Evolutionary conservation across 176 grass and related monocot genomes (phyloP), one percentile per base, ranked within the genome.

Genomic region (Avena eriantha): DNA sequence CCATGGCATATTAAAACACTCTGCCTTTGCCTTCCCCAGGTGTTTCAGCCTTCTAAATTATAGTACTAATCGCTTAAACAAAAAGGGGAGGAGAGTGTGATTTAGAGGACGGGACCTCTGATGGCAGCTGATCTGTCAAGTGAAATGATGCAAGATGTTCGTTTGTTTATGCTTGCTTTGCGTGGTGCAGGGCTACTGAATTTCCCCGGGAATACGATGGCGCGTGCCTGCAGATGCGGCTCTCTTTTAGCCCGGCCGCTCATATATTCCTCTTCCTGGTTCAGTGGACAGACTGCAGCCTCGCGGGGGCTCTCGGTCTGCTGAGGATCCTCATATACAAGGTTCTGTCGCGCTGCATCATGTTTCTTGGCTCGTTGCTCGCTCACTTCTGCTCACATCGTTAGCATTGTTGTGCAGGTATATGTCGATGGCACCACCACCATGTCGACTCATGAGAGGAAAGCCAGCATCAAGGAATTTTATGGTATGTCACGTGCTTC

Each of bases 341-440:
- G 90, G 95, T 94, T 69, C 22, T 48, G 47, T 83, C 50, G 18
- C 18, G 19, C 69, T 17, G 15, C 69, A 7, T 8, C 68, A 2
- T 23, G 8, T 9, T 51, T 77, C 13, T 65, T 84, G 31, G 22
- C 59, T 77, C 14, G 19, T 33, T 45, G 23, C 63, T 65, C 21
- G n/a, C 55, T 66, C 26, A 7, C 22, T 65, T 66, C 58, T 26
- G 18, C 54, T 92, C 71, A 82, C 34, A 29, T 48, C 56, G 23
- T 86, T 86, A 73, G 65, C 51, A 80, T 83, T 53, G 7, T 78
- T 78, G 2, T 82, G 82, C 89, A 98, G 97, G 97, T 96, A 83
- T 96, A 96, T 93, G 87, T 94, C 3, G 97, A 98, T 78, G 97
- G 97, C 76, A 91, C 90, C 1, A 93, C 94, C 22, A 91, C 93